A percentile compares a stretch with the other conserved stretches of the same genome.
These are phyloP conservation scores for Boletus reticulatus DNA, from an alignment of 768 basidiomycete genomes.

Conservation along the genomic window DNA sequence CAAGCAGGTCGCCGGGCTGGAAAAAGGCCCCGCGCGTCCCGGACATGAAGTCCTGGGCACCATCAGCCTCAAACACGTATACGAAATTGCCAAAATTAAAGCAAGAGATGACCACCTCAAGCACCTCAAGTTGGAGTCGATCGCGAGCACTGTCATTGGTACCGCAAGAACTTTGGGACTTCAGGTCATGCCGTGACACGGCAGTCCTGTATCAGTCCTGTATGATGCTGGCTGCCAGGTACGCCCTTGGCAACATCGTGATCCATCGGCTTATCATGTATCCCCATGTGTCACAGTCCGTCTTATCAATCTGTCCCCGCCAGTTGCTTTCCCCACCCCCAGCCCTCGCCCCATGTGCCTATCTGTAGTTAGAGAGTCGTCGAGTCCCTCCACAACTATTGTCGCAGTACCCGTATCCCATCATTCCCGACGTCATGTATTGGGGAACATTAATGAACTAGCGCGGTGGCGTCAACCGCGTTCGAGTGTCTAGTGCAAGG, in stretches of 20 bases:
- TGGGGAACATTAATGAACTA: slow-evolving; percentile 34
- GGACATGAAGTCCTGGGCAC: slow-evolving; percentile 78
- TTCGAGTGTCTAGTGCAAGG: slow-evolving; percentile 32
- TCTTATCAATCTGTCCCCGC: slow-evolving; percentile 27
- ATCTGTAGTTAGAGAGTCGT: slow-evolving; percentile 28
- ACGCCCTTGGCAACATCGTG: slow-evolving; percentile 21
- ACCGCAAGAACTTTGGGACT: slow-evolving; percentile 88
- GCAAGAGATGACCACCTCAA: slow-evolving; percentile 84
- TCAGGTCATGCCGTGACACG: slow-evolving; percentile 77
- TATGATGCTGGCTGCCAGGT: slow-evolving; percentile 20
- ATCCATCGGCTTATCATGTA: slow-evolving; percentile 23
- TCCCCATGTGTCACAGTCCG: slow-evolving; percentile 3
- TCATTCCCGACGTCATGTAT: slow-evolving; percentile 32
- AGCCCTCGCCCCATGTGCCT: slow-evolving; percentile 12
- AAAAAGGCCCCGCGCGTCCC: slow-evolving; percentile 85
- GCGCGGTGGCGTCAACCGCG: slow-evolving; percentile 29
- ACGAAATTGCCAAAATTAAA: slow-evolving; percentile 99
- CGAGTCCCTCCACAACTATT: slow-evolving; percentile 11
- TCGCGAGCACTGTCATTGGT: slow-evolving; percentile 86
- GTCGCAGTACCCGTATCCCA: slow-evolving; percentile 18
- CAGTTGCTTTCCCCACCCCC: slow-evolving; percentile 8
- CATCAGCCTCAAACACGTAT: slow-evolving; percentile 93
- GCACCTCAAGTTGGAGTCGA: slow-evolving; percentile 81
- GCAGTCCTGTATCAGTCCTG: slow-evolving; percentile 1
- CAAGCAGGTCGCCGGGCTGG: slow-evolving; percentile 86